Evolutionary conservation across 2,329 filamentous ascomycete species (phyloP), one percentile per base, ranked within the genome.

Genomic region (Penicillium verrucosum): DNA sequence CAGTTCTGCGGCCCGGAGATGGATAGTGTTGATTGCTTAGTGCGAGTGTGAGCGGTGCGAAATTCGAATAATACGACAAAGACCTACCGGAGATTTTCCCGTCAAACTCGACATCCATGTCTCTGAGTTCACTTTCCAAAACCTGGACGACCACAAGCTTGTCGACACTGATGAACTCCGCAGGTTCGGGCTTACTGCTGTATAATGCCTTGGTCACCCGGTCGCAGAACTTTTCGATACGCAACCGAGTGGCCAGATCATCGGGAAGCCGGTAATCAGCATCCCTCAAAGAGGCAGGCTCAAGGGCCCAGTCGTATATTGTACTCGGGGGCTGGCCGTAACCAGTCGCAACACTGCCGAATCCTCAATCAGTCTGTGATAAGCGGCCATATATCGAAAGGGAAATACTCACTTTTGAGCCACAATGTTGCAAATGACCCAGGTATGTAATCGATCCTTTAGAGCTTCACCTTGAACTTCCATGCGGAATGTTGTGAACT

Each of bases 371-470:
- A 27, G 25, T 36, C 11, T 12, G 16, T 16, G 16, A 40, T 10
- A 10, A 10, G 7, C 5, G 16, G 1, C 29, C 8, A 16, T 4
- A 9, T 27, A 42, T 45, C 9, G 54, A 14, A 14, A 1, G 27
- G 9, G 25, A 36, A 47, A 14, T 5, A 69, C 77, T 68, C 69
- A 83, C 82, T 83, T 84, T 63, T 88, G 84, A n/a, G 85, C 84
- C 10, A 87, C 84, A 55, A 87, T 82, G 63, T 88, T 88, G 73
- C 85, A 86, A 5, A 85, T 80, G 1, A 83, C 82, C 85, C 85
- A 88, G 3, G 85, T 87, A 64, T 85, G 80, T 34, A 87, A 73
- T 16, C 85, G 78, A 69, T 88, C 85, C 37, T 82, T 80, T 53
- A 86, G 77, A 54, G 86, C 84, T 65, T 85, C 84, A 29, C 84